Percentiles rank a stretch among this genome's conserved stretches.
These are phyloP conservation scores for Arthroderma uncinatum DNA, from an alignment of 2,329 filamentous ascomycete species.

Conservation along the genomic window DNA sequence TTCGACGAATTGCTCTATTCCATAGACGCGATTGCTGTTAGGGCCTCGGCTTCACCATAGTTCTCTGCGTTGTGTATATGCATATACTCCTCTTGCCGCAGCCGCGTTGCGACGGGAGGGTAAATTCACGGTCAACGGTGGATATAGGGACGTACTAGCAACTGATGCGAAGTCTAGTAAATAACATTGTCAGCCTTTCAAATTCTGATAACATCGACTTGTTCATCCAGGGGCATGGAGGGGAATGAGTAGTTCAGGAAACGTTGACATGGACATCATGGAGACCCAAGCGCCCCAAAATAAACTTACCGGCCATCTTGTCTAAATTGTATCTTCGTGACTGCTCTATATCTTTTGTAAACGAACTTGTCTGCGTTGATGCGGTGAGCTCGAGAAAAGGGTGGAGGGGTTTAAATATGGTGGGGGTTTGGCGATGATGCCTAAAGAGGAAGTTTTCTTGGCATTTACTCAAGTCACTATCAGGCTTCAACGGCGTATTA, in stretches of 20 bases:
- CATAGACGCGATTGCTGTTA: slow-evolving; percentile 10
- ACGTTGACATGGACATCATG: neutral
- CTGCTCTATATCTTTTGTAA: neutral
- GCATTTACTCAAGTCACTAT: neutral
- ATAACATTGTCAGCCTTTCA: neutral
- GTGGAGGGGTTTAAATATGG: neutral
- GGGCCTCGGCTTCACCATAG: slow-evolving; percentile 42
- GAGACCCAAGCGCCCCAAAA: slow-evolving; percentile 12
- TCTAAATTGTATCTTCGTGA: slow-evolving; percentile 9
- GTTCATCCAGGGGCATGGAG: neutral
- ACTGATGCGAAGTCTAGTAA: slow-evolving; percentile 28
- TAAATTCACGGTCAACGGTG: neutral
- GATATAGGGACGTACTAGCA: slow-evolving; percentile 28
- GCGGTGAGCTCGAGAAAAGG: neutral
- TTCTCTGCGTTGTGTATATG: slow-evolving; percentile 16
- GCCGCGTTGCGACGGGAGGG: neutral
- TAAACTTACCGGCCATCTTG: slow-evolving; percentile 29
- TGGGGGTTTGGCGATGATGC: neutral
- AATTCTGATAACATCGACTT: neutral
- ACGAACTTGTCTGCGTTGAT: neutral
- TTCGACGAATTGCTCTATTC: slow-evolving; percentile 68
- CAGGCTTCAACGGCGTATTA: neutral
- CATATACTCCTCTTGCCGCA: neutral
- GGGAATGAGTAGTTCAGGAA: neutral
- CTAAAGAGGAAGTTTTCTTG: neutral